phyloP scores from a whole-genome alignment of 495 filamentous ascomycete genomes.

The Trypethelium eluteriae region DNA sequence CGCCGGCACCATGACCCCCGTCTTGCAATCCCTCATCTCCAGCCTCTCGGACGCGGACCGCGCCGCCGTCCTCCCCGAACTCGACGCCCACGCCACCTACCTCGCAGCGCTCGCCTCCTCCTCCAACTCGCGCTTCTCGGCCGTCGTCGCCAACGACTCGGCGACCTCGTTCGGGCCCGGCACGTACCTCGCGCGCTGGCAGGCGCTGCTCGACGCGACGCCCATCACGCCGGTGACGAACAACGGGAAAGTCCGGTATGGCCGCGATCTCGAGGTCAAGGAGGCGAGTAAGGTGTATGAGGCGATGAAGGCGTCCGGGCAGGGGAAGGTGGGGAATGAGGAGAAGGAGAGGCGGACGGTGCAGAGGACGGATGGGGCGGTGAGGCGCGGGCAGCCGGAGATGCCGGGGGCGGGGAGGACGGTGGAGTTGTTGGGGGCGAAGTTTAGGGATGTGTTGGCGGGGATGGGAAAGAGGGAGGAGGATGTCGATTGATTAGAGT shows the following conservation, averaged over 20 bases:
- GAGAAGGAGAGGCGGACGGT: slow-evolving; percentile 17
- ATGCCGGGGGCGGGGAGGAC: slow-evolving; percentile 18
- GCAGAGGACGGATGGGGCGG: background rate
- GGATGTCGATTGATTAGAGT: slow-evolving; percentile 7
- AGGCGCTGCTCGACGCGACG: slow-evolving; percentile 52
- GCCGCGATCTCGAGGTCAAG: slow-evolving; percentile 43
- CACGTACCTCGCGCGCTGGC: slow-evolving; percentile 56
- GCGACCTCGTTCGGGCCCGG: slow-evolving; percentile 47
- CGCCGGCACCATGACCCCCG: slow-evolving; percentile 40
- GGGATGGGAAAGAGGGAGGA: slow-evolving; percentile 12
- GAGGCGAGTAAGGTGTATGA: slow-evolving; percentile 44
- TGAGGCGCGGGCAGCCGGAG: slow-evolving; percentile 12
- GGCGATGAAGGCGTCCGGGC: slow-evolving; percentile 34
- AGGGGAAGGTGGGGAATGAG: slow-evolving; percentile 15
- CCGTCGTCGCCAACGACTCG: slow-evolving; percentile 29
- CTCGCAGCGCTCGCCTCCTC: slow-evolving; percentile 41
- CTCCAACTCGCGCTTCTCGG: slow-evolving; percentile 42
- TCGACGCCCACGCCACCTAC: slow-evolving; percentile 50
- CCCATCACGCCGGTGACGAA: slow-evolving; percentile 47
- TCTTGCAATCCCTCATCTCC: slow-evolving; percentile 42
- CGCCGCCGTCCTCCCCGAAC: slow-evolving; percentile 32
- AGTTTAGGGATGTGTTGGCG: slow-evolving; percentile 25
- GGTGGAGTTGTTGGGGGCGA: slow-evolving; percentile 22
- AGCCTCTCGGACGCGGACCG: slow-evolving; percentile 38
- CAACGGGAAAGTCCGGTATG: slow-evolving; percentile 42